Evolutionary conservation across 2,329 filamentous ascomycete genomes (phyloP).

Genomic region (Ophiocordyceps unilateralis): DNA sequence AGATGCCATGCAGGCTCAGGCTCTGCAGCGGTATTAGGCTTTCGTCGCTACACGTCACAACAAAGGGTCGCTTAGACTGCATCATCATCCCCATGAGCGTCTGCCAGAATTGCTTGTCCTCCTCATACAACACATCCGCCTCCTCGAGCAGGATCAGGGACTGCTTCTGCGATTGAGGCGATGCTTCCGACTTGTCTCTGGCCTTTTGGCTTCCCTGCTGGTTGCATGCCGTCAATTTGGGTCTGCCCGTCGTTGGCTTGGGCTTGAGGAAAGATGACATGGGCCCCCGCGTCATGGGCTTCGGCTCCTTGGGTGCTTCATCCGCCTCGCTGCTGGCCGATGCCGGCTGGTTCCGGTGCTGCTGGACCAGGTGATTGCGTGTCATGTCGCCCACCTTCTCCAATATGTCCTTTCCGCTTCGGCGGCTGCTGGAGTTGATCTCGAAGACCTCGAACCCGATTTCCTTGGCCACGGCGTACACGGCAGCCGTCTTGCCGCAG

Average conservation of each 20-base stretch:
- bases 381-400: slow-evolving; percentile 96
- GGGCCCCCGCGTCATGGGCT: slow-evolving; percentile 56
- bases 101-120: slow-evolving; percentile 89
- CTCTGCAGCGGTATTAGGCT: slow-evolving; percentile 56
- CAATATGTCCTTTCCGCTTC: slow-evolving; percentile 76
- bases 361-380: slow-evolving; percentile 71
- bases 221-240: slow-evolving; percentile 7
- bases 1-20: slow-evolving; percentile 68
- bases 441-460: slow-evolving; percentile 90
- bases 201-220: slow-evolving; percentile 9
- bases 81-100: slow-evolving; percentile 62
- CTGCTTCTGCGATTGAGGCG: slow-evolving; percentile 56
- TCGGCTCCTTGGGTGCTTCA: slow-evolving; percentile 31
- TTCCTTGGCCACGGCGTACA: slow-evolving; percentile 84
- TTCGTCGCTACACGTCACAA: slow-evolving; percentile 93
- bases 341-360: slow-evolving; percentile 19
- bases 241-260: slow-evolving; percentile 20
- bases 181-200: slow-evolving; percentile 12
- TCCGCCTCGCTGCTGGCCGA: slow-evolving; percentile 11
- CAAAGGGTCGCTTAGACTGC: slow-evolving; percentile 77
- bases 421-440: slow-evolving; percentile 67
- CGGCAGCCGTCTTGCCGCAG: slow-evolving; percentile 82
- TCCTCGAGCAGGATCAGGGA: slow-evolving; percentile 90
- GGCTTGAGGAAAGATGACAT: slow-evolving; percentile 69
- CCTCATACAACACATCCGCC: slow-evolving; percentile 82